Base-by-base conservation (phyloP, 148 eudicot species). In the Heliosperma pusillum region DNA sequence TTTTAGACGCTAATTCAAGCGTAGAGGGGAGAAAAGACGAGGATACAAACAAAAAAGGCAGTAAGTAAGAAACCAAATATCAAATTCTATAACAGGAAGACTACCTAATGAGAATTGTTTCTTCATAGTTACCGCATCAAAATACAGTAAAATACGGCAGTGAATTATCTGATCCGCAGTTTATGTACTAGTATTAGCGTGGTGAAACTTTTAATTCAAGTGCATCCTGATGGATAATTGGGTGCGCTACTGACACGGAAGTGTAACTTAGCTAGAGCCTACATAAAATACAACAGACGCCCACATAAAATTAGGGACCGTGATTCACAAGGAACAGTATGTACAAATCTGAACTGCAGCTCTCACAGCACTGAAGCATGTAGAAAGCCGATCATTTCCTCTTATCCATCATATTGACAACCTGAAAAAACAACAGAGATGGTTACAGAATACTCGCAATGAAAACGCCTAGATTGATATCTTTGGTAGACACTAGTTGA, bases 371-470 rank as follows among this genome's bases (percentile, higher is more conserved):
- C 15, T 67, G 69, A 71, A 75, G 74, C 72, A 70, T 20, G 53
- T 25, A 66, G 75, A 81, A 33, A 21, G 77, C 71, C 77, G 73
- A 53, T 81, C 66, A 77, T 65, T 73, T 77, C 24, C 74, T 25
- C 76, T 59, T 81, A 71, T 74, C 77, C 63, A 76, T 80, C 79
- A 75, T 77, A 52, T 63, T 70, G 44, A 74, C 66, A 74, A 76
- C 82, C 82, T 74, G 74, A 30, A 50, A 65, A 61, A 56, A 76
- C 10, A 80, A 58, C 19, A 69, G 10, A 45, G 8, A 30, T 64
- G 17, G 77, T 73, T 64, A 67, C 9, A 30, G 50, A 16, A 58
- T 44, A 53, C 16, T 56, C 63, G 33, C 20, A 15, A 66, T 58
- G 52, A 70, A 58, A 61, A 21, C 53, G 81, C 81, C 73, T 27